phyloP scores from a whole-genome alignment of 768 basidiomycete genomes.

The Collybia sordida region DNA sequence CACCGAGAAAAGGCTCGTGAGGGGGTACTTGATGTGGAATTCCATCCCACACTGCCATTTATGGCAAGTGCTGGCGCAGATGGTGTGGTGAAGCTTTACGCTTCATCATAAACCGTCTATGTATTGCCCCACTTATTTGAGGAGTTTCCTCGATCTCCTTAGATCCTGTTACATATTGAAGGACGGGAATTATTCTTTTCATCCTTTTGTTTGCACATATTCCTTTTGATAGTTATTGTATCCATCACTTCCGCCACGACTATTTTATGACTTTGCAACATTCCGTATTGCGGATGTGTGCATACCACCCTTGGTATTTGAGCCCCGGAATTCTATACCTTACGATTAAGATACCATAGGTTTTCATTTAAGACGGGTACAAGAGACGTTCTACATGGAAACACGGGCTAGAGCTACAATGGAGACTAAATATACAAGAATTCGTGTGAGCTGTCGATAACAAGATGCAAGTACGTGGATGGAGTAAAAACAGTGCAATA shows the following conservation, averaged over 20 bases:
- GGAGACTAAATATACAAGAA: conserved; percentile 33
- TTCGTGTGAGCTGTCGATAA: conserved; percentile 6
- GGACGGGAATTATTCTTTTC: conserved; percentile 27
- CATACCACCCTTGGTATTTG: not conserved
- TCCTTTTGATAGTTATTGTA: conserved; percentile 20
- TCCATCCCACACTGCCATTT: conserved; percentile 79
- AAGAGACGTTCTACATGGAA: conserved; percentile 1
- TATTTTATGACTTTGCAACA: conserved; percentile 14
- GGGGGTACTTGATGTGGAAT: conserved; percentile 87
- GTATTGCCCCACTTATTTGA: conserved; percentile 7
- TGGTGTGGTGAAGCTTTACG: conserved; percentile 89
- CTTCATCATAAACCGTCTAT: conserved; percentile 61
- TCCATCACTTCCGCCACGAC: conserved; percentile 24
- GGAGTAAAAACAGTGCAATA: conserved; percentile 2
- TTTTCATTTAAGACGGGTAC: not conserved
- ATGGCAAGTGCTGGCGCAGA: conserved; percentile 96
- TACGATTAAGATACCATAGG: not conserved
- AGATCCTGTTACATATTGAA: conserved; percentile 33
- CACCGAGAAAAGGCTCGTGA: conserved; percentile 91
- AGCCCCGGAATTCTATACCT: not conserved
- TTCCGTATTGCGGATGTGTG: conserved; percentile 3
- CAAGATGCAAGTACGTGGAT: conserved; percentile 6
- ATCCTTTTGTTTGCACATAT: conserved; percentile 24
- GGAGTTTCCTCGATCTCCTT: conserved; percentile 20
- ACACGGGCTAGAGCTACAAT: conserved; percentile 39